phyloP scores from a whole-genome alignment of 1,284 basidiomycete genomes.

The Paramarasmius palmivorus region DNA sequence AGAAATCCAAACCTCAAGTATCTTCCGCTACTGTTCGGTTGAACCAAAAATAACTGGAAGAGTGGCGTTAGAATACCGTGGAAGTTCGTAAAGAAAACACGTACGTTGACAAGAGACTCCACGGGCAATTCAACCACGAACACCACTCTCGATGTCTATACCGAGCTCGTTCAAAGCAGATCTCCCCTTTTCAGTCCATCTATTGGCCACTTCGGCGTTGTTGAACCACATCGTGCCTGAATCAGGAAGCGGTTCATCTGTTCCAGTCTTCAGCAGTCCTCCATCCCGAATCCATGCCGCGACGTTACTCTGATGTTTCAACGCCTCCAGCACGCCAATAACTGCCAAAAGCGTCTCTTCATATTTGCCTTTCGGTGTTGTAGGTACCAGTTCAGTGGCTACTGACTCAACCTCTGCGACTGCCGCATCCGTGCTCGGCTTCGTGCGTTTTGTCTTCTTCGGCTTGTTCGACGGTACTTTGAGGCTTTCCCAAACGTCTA shows the following conservation, averaged over 20 bases:
- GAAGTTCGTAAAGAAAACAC: too few relatives aligned
- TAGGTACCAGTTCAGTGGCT: background rate
- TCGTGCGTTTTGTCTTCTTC: constrained; percentile 12
- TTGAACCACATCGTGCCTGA: constrained; percentile 12
- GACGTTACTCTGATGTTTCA: constrained; percentile 50
- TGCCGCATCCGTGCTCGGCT: background rate
- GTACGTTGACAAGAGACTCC: too few relatives aligned
- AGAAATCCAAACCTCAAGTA: too few relatives aligned
- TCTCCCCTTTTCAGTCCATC: constrained; percentile 11
- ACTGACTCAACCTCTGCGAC: background rate
- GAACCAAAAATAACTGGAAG: too few relatives aligned
- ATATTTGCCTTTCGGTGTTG: constrained; percentile 22
- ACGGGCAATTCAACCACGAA: constrained; percentile 2
- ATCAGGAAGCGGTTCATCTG: background rate
- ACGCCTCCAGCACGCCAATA: constrained; percentile 56
- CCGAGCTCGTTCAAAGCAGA: constrained; percentile 4
- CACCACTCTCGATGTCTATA: constrained; percentile 6
- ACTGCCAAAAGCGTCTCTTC: constrained; percentile 58
- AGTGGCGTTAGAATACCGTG: too few relatives aligned
- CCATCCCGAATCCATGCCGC: constrained; percentile 57
- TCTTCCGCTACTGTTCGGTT: too few relatives aligned
- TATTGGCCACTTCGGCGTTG: background rate
- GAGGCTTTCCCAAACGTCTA: constrained; percentile 28
- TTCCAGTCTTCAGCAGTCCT: constrained; percentile 35
- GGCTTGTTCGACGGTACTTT: constrained; percentile 9